Evolutionary conservation across 2,329 filamentous ascomycete species (phyloP), one percentile per base, ranked within the genome.

Genomic region (Phoma sp.): DNA sequence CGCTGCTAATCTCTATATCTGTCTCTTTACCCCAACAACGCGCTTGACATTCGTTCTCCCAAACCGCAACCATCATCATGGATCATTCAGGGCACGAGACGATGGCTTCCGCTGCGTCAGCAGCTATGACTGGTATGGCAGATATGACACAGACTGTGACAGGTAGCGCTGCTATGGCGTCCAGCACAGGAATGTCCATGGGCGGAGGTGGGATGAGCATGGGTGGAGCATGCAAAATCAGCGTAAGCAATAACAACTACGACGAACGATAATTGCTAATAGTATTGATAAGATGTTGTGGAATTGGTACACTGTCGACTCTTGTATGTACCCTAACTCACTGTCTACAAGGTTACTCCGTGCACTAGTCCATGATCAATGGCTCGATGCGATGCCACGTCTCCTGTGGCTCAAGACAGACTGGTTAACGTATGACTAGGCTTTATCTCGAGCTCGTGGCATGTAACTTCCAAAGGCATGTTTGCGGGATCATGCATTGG

Each of bases 401-500:
- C 6, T 4, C 14, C 40, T 29, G 12, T 20, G 3, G 14, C 4
- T 15, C 14, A 7, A 15, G 25, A 9, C 14, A 30, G 6, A n/a
- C 29, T 5, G 7, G 20, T 36, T 54, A 26, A 57, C 29, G 14
- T 7, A 33, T 4, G 29, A 9, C 2, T 20, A 68, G 65, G 65
- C 55, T 95, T 95, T 81, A 82, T 95, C 68, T 76, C 88, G n/a
- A 62, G 70, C 4, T 80, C 82, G 25, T 96, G 91, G 91, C 87
- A 85, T 66, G 83, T 92, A 69, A 87, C 78, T 12, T 87, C 87
- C 10, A 77, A 74, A 23, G 87, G 83, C 70, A 88, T 88, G 82
- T 95, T 96, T 68, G 91, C 88, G 42, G 90, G 88, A 26, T 90
- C 87, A 47, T 95, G 91, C 77, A 89, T 96, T 68, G 90, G 89